phyloP scores from a whole-genome alignment of 257 asterid genomes.

The Forsythia suspensa region DNA sequence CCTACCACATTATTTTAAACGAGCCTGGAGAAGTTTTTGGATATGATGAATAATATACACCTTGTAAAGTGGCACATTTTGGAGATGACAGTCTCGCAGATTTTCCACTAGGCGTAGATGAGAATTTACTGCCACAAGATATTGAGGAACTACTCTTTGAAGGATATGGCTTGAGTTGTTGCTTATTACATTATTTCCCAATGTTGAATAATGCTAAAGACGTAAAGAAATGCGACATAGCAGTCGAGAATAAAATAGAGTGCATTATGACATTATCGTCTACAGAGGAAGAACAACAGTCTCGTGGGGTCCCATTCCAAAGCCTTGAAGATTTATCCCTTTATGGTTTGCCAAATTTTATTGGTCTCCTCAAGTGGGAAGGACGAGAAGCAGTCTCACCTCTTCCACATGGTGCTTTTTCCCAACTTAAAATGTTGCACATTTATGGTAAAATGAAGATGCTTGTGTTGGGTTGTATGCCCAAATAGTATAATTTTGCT shows the following conservation, averaged over 20 bases:
- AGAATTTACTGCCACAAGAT: constrained; percentile 20
- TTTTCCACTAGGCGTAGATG: not conserved
- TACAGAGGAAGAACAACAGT: constrained; percentile 7
- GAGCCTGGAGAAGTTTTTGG: constrained; percentile 12
- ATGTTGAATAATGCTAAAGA: constrained; percentile 15
- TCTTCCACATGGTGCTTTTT: constrained; percentile 21
- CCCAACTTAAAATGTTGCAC: constrained; percentile 11
- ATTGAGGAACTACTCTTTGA: constrained; percentile 5
- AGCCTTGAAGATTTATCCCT: constrained; percentile 16
- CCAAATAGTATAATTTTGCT: too few relatives aligned
- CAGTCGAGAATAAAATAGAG: constrained; percentile 11
- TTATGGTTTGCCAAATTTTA: constrained; percentile 19
- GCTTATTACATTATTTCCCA: constrained; percentile 26
- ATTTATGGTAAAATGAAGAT: constrained; percentile 13
- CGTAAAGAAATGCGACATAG: constrained; percentile 11
- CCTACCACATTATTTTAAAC: constrained; percentile 26
- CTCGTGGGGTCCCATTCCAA: constrained; percentile 2
- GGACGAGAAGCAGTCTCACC: not conserved
- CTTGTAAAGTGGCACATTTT: constrained; percentile 4
- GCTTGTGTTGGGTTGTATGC: constrained; percentile 4
- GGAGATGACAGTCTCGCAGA: not conserved
- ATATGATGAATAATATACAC: constrained; percentile 16
- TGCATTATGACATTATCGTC: constrained; percentile 14
- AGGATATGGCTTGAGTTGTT: not conserved
- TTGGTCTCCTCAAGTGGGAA: constrained; percentile 10